Evolutionary conservation across 768 basidiomycete species (phyloP).

Genomic region (Phlebiopsis gigantea): DNA sequence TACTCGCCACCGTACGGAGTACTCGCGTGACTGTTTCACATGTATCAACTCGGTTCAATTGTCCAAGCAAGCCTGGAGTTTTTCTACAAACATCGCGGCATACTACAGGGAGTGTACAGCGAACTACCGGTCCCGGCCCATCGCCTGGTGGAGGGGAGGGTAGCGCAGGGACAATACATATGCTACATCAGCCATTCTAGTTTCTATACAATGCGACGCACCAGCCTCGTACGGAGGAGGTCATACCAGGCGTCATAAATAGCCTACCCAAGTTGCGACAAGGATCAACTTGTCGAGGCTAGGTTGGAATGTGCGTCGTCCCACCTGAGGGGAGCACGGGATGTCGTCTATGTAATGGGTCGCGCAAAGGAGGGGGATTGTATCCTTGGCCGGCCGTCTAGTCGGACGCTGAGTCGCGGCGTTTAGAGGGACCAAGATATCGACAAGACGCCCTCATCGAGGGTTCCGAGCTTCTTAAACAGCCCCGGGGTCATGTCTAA

Average conservation of each 20-base stretch:
- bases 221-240: neutral
- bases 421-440: conserved; percentile 44
- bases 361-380: neutral
- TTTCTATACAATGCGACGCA: conserved; percentile 6
- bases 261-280: conserved; percentile 2
- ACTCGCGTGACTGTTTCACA: too few relatives aligned
- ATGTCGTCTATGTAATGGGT: neutral
- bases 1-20: too few relatives aligned
- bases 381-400: neutral
- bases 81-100: neutral
- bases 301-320: neutral
- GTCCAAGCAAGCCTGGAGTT: neutral
- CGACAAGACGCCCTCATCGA: conserved; percentile 44
- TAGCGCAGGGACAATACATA: neutral
- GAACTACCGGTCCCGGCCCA: conserved; percentile 6
- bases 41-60: neutral
- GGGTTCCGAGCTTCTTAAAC: conserved; percentile 46
- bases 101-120: neutral
- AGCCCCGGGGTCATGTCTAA: conserved; percentile 64
- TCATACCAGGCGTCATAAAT: conserved; percentile 10
- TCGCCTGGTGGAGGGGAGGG: conserved; percentile 8
- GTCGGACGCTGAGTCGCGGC: neutral
- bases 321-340: conserved; percentile 5
- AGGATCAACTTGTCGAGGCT: conserved; percentile 2
- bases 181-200: conserved; percentile 7